Base-by-base conservation (phyloP, 441 rosid species). In the Raphanus hybrid region DNA sequence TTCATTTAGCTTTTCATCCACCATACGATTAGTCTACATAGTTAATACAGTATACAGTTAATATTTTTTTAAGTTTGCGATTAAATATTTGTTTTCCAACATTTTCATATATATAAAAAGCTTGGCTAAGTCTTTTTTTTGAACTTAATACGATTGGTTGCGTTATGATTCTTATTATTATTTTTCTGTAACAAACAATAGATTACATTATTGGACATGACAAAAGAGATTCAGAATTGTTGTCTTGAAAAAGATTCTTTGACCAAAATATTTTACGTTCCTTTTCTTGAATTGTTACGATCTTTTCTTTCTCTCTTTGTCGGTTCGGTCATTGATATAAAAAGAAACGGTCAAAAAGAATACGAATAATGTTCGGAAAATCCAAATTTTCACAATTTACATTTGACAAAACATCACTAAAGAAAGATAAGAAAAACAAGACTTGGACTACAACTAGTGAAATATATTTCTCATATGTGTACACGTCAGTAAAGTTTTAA, bases 381-480 rank as follows among this genome's bases (percentile, higher is more conserved):
- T 0, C 54, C 7, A 43, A 43, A 43, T 43, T 43, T 43, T 1
- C 52, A 48, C 16, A 4, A 48, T 48, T 0, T 48, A 48, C 54
- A 50, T 50, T 50, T n/a, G 57, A 50, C 5, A n/a, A 23, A 50
- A 14, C 6, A 62, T 0, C 12, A 54, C 18, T 57, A 54, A 55
- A 29, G 54, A 64, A 64, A 23, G 11, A 6, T 64, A 10, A 52
- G 7, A 35, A 35, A 23, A 64, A 16, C 16, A 74, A 66, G 66
- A 57, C 9, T 10, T 57, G 60, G 72, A 74, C 35, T 41, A 67
- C 61, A 45, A 32, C 67, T 8, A 45, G 20, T 18, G 66, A 57
- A 39, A 35, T 37, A 26, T 20, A 52, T 63, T 12, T 73, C 62
- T 63, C 23, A 10, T 41, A 65, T 55, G 34, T 41, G 16, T 6